These are phyloP conservation scores for Penicillium psychrofluorescens DNA, from an alignment of 495 filamentous ascomycete species.

Conservation along the genomic window DNA sequence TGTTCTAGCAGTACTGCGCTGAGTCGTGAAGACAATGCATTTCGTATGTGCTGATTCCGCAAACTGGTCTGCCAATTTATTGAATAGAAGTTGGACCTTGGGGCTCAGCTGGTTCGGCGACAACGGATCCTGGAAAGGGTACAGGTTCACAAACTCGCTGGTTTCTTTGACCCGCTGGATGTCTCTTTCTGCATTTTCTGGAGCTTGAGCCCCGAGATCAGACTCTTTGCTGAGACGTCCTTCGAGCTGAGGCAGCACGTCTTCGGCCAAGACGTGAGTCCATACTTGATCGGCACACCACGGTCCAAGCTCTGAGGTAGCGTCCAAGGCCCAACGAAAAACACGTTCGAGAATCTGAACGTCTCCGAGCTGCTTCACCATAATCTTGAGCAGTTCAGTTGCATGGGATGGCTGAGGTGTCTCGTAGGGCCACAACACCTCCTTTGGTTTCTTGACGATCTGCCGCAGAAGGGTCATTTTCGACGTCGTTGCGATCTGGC, in stretches of 20 bases:
- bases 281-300: constrained; percentile 89
- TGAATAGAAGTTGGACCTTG: constrained; percentile 61
- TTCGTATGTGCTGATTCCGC: constrained; percentile 47
- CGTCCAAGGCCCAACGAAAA: constrained; percentile 49
- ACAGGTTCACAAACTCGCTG: constrained; percentile 43
- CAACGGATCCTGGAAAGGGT: constrained; percentile 40
- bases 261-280: constrained; percentile 61
- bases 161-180: constrained; percentile 54
- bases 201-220: constrained; percentile 6
- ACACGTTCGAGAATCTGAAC: constrained; percentile 50
- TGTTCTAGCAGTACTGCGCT: constrained; percentile 68
- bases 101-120: constrained; percentile 48
- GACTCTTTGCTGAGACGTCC: constrained; percentile 42
- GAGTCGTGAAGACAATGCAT: constrained; percentile 84
- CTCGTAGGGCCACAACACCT: constrained; percentile 53
- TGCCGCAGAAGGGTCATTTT: constrained; percentile 55
- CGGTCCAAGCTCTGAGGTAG: constrained; percentile 62
- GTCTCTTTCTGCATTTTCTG: constrained; percentile 11
- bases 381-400: constrained; percentile 53
- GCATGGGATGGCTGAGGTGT: constrained; percentile 43
- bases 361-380: constrained; percentile 51
- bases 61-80: constrained; percentile 53
- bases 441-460: constrained; percentile 52
- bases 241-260: constrained; percentile 57
- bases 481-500: constrained; percentile 74